Evolutionary conservation across 2,329 filamentous ascomycete genomes (phyloP).

Genomic region (Phaeosphaeriaceae sp.): DNA sequence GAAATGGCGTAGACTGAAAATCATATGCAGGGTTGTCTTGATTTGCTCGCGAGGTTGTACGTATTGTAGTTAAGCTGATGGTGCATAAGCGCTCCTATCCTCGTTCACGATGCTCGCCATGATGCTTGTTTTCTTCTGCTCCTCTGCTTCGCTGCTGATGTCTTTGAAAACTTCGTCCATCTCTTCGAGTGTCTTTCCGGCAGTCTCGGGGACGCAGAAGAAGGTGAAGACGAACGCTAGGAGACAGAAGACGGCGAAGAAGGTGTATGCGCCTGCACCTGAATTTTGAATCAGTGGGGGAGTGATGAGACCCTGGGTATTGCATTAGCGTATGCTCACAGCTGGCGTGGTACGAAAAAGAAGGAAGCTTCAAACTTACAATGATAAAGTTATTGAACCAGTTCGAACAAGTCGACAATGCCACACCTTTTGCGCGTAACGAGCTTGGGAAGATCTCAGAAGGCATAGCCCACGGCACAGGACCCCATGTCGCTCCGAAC

Average conservation of each 20-base stretch:
- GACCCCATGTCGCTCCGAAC: conserved; percentile 68
- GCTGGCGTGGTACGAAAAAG: neutral
- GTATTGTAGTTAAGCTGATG: conserved; percentile 3
- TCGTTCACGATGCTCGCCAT: conserved; percentile 39
- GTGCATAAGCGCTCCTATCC: conserved; percentile 11
- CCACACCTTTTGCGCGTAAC: conserved; percentile 69
- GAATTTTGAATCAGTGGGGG: conserved; percentile 69
- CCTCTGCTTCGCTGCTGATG: conserved; percentile 44
- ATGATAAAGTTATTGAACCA: conserved; percentile 73
- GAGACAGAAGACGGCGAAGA: conserved; percentile 48
- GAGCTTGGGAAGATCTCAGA: conserved; percentile 71
- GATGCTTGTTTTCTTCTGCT: conserved; percentile 40
- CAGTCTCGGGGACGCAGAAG: conserved; percentile 47
- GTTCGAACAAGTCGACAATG: conserved; percentile 68
- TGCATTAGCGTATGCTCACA: neutral
- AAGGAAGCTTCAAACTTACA: conserved; percentile 21
- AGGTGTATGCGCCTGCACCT: conserved; percentile 53
- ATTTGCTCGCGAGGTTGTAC: too few species aligned
- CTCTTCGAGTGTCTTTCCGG: conserved; percentile 44
- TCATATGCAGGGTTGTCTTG: too few species aligned
- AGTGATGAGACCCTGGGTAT: conserved; percentile 65
- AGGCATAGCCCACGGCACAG: conserved; percentile 58
- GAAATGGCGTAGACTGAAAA: too few species aligned
- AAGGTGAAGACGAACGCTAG: conserved; percentile 45
- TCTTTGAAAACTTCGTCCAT: conserved; percentile 51